Evolutionary conservation across 2,329 filamentous ascomycete genomes (phyloP).

Genomic region (Aspergillus pseudoviridinutans): DNA sequence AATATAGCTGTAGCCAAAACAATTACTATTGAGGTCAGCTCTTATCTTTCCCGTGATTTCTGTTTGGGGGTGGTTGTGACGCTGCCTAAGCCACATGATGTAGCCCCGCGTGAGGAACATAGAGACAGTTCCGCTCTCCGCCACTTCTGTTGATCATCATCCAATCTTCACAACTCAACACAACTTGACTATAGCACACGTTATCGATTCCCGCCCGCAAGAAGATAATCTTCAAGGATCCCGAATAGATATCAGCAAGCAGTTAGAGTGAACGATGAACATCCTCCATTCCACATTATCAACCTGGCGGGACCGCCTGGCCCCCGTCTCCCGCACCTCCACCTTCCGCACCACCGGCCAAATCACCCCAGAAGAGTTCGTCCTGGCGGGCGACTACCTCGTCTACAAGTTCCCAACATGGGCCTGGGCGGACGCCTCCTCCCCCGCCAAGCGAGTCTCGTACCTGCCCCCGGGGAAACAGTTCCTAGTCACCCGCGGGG

Average conservation of each 20-base stretch:
- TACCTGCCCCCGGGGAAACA: conserved; percentile 89
- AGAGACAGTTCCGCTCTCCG: background rate
- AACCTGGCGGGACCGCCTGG: conserved; percentile 84
- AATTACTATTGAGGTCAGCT: background rate
- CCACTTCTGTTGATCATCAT: conserved; percentile 1
- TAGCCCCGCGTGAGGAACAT: conserved; percentile 11
- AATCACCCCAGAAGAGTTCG: conserved; percentile 95
- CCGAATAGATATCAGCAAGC: background rate
- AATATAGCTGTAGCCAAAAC: background rate
- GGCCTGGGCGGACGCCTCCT: conserved; percentile 89
- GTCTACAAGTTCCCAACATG: conserved; percentile 99
- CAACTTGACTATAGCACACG: background rate
- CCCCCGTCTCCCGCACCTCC: conserved; percentile 82
- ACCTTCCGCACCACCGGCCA: conserved; percentile 92
- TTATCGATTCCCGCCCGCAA: background rate
- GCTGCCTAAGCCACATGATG: conserved; percentile 15
- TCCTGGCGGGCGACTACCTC: conserved; percentile 92
- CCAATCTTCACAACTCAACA: background rate
- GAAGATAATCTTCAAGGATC: background rate
- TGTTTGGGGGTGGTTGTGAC: conserved; percentile 3
- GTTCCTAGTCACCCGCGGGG: conserved; percentile 89
- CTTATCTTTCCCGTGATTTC: background rate
- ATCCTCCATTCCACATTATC: conserved; percentile 90
- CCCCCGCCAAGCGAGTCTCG: conserved; percentile 69
- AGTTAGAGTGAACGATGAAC: conserved; percentile 58